Conservation (phyloP, 2,329 filamentous ascomycete genomes). For the Stemphylium lycopersici region DNA sequence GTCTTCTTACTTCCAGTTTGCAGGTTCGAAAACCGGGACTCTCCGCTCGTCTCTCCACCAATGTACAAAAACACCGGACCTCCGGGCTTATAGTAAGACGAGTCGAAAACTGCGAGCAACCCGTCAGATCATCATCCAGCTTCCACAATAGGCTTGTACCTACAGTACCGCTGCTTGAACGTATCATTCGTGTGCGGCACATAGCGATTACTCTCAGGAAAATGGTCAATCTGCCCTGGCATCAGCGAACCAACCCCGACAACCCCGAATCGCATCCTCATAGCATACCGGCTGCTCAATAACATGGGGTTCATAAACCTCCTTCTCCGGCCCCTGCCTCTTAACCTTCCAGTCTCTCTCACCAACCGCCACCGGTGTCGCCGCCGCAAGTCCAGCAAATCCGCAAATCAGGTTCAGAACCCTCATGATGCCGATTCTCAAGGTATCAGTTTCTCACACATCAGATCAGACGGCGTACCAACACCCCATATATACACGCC, state of each 20-base stretch:
- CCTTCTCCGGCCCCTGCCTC: slow-evolving; percentile 16
- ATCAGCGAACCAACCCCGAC: neutral
- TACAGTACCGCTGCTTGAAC: slow-evolving; percentile 60
- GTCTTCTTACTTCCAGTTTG: slow-evolving; percentile 49
- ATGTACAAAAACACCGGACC: slow-evolving; percentile 60
- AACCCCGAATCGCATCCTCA: neutral
- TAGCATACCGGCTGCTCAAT: slow-evolving; percentile 33
- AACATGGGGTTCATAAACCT: slow-evolving; percentile 29
- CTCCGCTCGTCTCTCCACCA: slow-evolving; percentile 54
- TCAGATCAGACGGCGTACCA: neutral
- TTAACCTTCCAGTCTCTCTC: slow-evolving; percentile 14
- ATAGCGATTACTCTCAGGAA: slow-evolving; percentile 51
- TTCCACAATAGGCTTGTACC: neutral
- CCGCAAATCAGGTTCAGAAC: slow-evolving; percentile 5
- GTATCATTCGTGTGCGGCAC: slow-evolving; percentile 54
- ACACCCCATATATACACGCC: slow-evolving; percentile 2
- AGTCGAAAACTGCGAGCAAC: slow-evolving; percentile 50
- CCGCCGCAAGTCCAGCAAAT: slow-evolving; percentile 10
- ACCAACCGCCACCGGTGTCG: neutral
- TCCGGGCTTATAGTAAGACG: slow-evolving; percentile 60
- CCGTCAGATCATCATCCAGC: neutral
- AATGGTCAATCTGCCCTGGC: slow-evolving; percentile 53
- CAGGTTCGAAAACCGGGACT: slow-evolving; percentile 47
- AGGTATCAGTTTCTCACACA: too few relatives aligned
- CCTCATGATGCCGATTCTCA: slow-evolving; percentile 13